Conservation (phyloP, 306 rosid genomes). For the Cucumis hystrix region DNA sequence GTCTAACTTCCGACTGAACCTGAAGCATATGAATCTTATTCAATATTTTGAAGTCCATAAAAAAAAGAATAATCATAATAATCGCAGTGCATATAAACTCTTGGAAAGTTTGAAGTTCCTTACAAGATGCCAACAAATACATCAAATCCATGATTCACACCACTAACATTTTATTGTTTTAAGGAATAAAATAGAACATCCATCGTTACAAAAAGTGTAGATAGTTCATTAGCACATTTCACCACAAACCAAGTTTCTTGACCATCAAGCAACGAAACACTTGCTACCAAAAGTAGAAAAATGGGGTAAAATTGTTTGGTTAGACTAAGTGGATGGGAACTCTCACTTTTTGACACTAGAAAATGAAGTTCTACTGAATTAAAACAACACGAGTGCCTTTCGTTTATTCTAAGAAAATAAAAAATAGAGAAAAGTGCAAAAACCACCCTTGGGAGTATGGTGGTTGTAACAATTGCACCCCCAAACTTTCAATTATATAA, state of each 20-base stretch:
- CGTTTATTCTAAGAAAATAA: background rate
- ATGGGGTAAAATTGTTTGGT: background rate
- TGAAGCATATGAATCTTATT: background rate
- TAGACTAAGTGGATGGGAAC: background rate
- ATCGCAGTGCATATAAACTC: background rate
- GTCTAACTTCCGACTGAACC: background rate
- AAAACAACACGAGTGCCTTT: background rate
- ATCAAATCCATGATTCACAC: background rate
- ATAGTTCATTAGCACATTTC: slow-evolving; percentile 15
- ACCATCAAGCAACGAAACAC: background rate
- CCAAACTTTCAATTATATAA: no score
- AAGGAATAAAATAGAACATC: background rate
- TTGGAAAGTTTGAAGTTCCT: background rate
- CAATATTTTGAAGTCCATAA: background rate
- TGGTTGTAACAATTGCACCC: no score
- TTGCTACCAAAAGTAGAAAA: background rate
- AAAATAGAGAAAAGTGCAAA: background rate
- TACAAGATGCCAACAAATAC: background rate
- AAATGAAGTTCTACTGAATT: background rate
- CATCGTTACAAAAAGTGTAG: background rate
- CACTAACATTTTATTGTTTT: background rate
- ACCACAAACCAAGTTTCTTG: slow-evolving; percentile 1
- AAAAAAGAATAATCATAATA: background rate
- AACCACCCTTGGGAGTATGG: no score
- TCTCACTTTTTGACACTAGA: background rate